Conservation (phyloP, 2,329 filamentous ascomycete species). For the Thielaviopsis musarum region DNA sequence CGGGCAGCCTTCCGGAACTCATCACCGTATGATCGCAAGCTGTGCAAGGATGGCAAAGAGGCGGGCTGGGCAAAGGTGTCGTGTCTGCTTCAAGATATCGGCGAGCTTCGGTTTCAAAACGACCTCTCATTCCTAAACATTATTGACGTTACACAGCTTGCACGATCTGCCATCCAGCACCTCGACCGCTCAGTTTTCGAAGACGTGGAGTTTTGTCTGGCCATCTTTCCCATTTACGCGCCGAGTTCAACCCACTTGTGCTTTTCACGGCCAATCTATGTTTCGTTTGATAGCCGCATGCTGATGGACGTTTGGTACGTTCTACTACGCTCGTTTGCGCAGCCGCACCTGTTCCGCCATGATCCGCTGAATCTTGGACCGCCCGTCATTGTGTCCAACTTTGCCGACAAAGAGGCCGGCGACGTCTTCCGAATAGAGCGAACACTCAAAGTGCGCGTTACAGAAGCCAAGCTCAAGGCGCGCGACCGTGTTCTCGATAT, state of each 20-base stretch:
- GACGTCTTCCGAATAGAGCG: slow-evolving; percentile 46
- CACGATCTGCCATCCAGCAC: slow-evolving; percentile 77
- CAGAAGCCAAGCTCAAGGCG: slow-evolving; percentile 43
- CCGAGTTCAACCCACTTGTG: slow-evolving; percentile 55
- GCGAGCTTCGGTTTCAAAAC: slow-evolving; percentile 78
- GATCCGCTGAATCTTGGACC: slow-evolving; percentile 27
- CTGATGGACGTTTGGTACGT: slow-evolving; percentile 98
- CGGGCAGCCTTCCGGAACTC: slow-evolving; percentile 38
- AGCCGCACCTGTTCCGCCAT: slow-evolving; percentile 72
- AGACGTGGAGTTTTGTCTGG: slow-evolving; percentile 85
- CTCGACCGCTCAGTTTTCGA: slow-evolving; percentile 69
- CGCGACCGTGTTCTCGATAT: slow-evolving; percentile 12
- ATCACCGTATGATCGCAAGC: slow-evolving; percentile 38
- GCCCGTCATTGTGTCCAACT: slow-evolving; percentile 24
- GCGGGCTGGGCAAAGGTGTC: slow-evolving; percentile 64
- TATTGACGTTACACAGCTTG: slow-evolving; percentile 76
- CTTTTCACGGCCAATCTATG: slow-evolving; percentile 72
- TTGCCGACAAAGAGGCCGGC: slow-evolving; percentile 24
- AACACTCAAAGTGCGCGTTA: slow-evolving; percentile 38
- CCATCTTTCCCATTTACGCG: slow-evolving; percentile 87
- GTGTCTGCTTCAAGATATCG: slow-evolving; percentile 87
- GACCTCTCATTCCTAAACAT: slow-evolving; percentile 66
- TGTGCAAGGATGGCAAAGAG: slow-evolving; percentile 18
- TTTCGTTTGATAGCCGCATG: slow-evolving; percentile 71
- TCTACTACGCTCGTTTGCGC: slow-evolving; percentile 73